These are phyloP conservation scores for Sonneratia caseolaris DNA, from an alignment of 345 rosid species.

Conservation along the genomic window DNA sequence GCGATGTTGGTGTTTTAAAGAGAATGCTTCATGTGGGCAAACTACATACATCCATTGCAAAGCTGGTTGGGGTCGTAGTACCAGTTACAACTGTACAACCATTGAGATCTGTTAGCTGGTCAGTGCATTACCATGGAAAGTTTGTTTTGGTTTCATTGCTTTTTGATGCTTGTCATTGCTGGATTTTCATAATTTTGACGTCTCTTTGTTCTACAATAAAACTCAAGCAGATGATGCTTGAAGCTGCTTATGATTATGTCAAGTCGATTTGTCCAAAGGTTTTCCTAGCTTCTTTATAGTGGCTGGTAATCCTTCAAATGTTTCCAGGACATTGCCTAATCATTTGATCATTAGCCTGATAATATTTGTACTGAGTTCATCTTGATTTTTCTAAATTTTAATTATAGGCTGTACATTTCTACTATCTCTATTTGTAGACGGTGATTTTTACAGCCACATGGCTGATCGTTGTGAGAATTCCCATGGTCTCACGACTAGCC, in stretches of 20 bases:
- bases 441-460: constrained; percentile 12
- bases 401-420: constrained; percentile 79
- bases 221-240: constrained; percentile 76
- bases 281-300: constrained; percentile 71
- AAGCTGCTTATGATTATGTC: constrained; percentile 66
- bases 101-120: constrained; percentile 88
- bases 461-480: constrained; percentile 20
- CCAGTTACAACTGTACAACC: constrained; percentile 23
- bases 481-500: constrained; percentile 7
- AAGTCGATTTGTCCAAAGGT: constrained; percentile 84
- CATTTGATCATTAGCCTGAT: neutral
- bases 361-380: neutral
- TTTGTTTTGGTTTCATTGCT: neutral
- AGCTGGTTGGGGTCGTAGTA: constrained; percentile 98
- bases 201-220: constrained; percentile 31
- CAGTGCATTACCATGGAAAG: constrained; percentile 13
- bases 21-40: constrained; percentile 40
- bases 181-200: neutral
- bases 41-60: constrained; percentile 94
- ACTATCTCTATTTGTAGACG: constrained; percentile 37
- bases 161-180: neutral
- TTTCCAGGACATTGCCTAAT: neutral
- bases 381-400: neutral
- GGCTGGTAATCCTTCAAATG: constrained; percentile 47
- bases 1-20: constrained; percentile 24